Percentiles rank a stretch among this genome's conserved stretches.
Evolutionary conservation across 306 rosid species (phyloP).

Genomic region (Rosa chinensis): DNA sequence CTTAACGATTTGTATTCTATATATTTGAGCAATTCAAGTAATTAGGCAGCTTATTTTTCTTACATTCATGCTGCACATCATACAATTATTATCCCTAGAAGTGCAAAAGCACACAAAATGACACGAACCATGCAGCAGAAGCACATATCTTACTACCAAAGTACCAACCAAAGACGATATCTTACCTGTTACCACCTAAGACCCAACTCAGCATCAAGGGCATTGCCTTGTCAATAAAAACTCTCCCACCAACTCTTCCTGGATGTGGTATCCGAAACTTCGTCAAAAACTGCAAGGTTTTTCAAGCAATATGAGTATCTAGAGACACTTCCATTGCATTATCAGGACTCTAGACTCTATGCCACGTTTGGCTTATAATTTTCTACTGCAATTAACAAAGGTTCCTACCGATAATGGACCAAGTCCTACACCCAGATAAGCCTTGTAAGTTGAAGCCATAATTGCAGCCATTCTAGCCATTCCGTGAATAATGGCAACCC

Average conservation of each 20-base stretch:
- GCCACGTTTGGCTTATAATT: slow-evolving; percentile 10
- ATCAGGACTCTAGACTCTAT: slow-evolving; percentile 5
- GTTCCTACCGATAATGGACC: slow-evolving; percentile 81
- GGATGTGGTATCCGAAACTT: slow-evolving; percentile 93
- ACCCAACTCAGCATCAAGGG: slow-evolving; percentile 97
- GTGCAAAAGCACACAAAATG: neutral
- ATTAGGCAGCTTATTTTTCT: neutral
- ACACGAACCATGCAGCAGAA: slow-evolving; percentile 18
- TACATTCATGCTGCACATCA: neutral
- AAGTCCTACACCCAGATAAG: slow-evolving; percentile 90
- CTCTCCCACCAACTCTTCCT: slow-evolving; percentile 86
- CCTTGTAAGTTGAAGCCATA: slow-evolving; percentile 94
- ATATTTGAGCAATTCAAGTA: neutral
- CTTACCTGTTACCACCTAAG: slow-evolving; percentile 92
- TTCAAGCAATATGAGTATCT: slow-evolving; percentile 13
- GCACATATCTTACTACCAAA: neutral
- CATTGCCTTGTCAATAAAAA: slow-evolving; percentile 72
- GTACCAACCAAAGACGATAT: neutral
- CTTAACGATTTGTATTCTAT: neutral
- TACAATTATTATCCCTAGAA: neutral
- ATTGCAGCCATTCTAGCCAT: slow-evolving; percentile 98
- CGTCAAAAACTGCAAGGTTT: slow-evolving; percentile 70
- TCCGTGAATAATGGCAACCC: slow-evolving; percentile 85
- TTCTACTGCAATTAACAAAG: neutral
- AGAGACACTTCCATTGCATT: neutral